These are phyloP conservation scores for Oemleria cerasiformis DNA, from an alignment of 306 rosid species.

Conservation along the genomic window DNA sequence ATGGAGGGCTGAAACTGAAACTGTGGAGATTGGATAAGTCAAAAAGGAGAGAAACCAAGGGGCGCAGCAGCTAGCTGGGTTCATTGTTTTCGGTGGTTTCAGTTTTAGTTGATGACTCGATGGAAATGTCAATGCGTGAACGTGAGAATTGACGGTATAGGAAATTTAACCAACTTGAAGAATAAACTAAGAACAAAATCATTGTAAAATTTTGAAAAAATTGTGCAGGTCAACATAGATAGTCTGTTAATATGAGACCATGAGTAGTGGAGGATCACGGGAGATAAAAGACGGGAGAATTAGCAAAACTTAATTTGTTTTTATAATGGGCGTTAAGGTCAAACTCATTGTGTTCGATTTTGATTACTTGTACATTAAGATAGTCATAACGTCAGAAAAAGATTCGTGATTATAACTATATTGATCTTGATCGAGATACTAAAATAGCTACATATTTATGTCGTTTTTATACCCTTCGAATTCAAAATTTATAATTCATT, in stretches of 20 bases:
- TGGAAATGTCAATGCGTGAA: neutral
- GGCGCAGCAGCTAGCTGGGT: constrained; percentile 55
- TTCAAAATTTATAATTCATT: too few relatives aligned
- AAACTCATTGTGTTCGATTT: neutral
- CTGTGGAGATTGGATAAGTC: constrained; percentile 39
- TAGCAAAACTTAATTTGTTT: too few relatives aligned
- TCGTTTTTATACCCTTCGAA: too few relatives aligned
- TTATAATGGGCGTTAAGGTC: neutral
- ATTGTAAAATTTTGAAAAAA: too few relatives aligned
- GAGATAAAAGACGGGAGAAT: neutral
- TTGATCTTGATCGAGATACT: neutral
- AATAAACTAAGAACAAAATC: neutral
- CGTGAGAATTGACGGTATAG: neutral
- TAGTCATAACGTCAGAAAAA: too few relatives aligned
- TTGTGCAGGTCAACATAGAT: neutral
- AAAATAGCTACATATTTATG: too few relatives aligned
- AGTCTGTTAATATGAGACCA: too few relatives aligned
- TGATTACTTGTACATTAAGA: too few relatives aligned
- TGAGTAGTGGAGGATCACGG: neutral
- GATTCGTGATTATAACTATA: too few relatives aligned
- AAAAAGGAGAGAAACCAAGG: constrained; percentile 33
- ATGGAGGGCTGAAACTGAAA: neutral
- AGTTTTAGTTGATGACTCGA: neutral
- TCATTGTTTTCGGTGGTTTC: neutral
- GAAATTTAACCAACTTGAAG: neutral